phyloP scores from a whole-genome alignment of 176 grass and related monocot species.

The Phyllostachys edulis region DNA sequence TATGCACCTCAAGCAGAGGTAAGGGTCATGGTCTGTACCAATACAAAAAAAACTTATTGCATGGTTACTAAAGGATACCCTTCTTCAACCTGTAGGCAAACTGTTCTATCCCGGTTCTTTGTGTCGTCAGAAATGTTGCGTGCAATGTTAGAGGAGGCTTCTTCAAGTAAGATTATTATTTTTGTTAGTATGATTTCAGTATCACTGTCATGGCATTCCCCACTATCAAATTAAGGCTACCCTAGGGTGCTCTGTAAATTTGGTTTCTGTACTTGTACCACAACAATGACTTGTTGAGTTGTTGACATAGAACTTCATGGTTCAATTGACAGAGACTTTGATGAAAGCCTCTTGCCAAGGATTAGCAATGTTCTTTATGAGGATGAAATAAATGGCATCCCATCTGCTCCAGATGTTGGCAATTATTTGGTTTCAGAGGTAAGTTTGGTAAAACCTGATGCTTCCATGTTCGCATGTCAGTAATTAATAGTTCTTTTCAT shows the following conservation, averaged over 20 bases:
- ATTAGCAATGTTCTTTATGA: conserved; percentile 68
- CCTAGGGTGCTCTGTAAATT: conserved; percentile 1
- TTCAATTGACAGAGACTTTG: conserved; percentile 74
- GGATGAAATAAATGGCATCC: conserved; percentile 76
- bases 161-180: conserved; percentile 76
- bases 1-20: conserved; percentile 99
- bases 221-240: conserved; percentile 3
- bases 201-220: conserved; percentile 18
- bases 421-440: conserved; percentile 93
- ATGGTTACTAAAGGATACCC: conserved; percentile 28
- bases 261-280: neutral
- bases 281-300: neutral
- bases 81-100: conserved; percentile 57
- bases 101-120: conserved; percentile 71
- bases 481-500: conserved; percentile 33
- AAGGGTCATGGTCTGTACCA: conserved; percentile 31
- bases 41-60: neutral
- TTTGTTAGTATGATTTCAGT: conserved; percentile 22
- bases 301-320: conserved; percentile 21
- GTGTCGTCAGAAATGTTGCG: conserved; percentile 98
- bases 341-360: conserved; percentile 74
- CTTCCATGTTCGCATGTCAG: conserved; percentile 14
- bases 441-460: conserved; percentile 16
- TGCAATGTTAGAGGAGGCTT: conserved; percentile 97
- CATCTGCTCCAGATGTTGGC: conserved; percentile 86